Evolutionary conservation across 1,284 basidiomycete species (phyloP), one percentile per base, ranked within the genome.

Genomic region (Cystobasidiaceae sp.): DNA sequence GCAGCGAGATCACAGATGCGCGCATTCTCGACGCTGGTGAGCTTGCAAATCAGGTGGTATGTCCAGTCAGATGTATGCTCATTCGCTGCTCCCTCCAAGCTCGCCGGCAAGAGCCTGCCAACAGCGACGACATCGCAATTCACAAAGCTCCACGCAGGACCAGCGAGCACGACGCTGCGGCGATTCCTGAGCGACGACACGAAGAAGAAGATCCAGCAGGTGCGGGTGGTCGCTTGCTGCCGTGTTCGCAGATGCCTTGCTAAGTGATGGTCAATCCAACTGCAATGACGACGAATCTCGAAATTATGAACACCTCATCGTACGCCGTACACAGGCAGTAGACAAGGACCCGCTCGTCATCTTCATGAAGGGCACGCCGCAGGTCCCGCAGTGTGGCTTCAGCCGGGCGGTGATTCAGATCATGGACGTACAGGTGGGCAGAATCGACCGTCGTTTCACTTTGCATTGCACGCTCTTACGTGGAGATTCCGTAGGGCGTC

Each of bases 341-440:
- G 79, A 82, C 9, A 77, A 81, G 1, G 84, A 84, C 67, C 89
- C 90, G 0, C 81, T 94, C 4, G 92, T 96, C 17, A 80, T 96
- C 11, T 96, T 96, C 80, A 94, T 96, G 91, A 96, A 96, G 78
- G 91, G 87, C 34, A 86, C 84, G 0, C 86, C 86, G 1, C 81
- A 84, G n/a, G 71, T 78, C 46, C 87, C 86, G 11, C 84, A 86
- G 75, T 88, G 86, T 74, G 87, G 96, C 21, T 98, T 97, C 82
- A 94, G 91, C 23, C 83, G 94, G 51, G 94, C 93, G 0, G 92
- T 90, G 1, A 83, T 90, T 49, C 93, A 97, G 77, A 85, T 69
- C 61, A 82, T 97, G 63, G 89, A 91, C 67, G 82, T 97, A 33
- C 90, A 96, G 67, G 61, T 64, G 25, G 15, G 61, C 44, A 45